These are phyloP conservation scores for Mariannaea sp. DNA, from an alignment of 2,329 filamentous ascomycete genomes.

Conservation along the genomic window DNA sequence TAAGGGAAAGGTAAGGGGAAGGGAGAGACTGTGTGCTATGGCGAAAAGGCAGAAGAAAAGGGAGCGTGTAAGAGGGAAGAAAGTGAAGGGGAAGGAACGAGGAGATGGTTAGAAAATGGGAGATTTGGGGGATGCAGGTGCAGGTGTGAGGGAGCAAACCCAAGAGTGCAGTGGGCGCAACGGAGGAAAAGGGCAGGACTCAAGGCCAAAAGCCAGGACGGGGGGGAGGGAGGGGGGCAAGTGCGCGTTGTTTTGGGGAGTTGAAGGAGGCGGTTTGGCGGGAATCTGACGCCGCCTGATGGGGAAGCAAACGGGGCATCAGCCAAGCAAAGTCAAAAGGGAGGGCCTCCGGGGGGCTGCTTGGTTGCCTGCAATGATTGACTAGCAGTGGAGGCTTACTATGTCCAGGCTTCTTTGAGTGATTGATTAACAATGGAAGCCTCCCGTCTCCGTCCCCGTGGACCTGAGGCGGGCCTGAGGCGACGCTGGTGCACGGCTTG, in stretches of 20 bases:
- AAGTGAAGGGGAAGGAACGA: slow-evolving; percentile 31
- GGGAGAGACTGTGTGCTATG: slow-evolving; percentile 33
- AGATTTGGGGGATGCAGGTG: slow-evolving; percentile 19
- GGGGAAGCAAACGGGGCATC: slow-evolving; percentile 19
- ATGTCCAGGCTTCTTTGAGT: slow-evolving; percentile 32
- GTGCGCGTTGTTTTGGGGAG: slow-evolving; percentile 26
- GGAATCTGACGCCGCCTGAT: slow-evolving; percentile 36
- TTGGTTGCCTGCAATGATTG: slow-evolving; percentile 27
- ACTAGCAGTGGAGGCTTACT: too few relatives aligned
- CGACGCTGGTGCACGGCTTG: slow-evolving; percentile 24
- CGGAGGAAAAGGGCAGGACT: slow-evolving; percentile 28
- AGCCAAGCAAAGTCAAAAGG: slow-evolving; percentile 33
- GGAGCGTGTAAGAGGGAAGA: slow-evolving; percentile 37
- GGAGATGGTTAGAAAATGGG: slow-evolving; percentile 36
- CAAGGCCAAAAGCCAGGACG: background rate
- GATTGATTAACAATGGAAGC: slow-evolving; percentile 33
- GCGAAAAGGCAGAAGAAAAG: slow-evolving; percentile 29
- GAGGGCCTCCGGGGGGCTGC: background rate
- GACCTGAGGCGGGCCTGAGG: slow-evolving; percentile 37
- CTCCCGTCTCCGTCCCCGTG: slow-evolving; percentile 21
- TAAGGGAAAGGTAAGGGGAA: slow-evolving; percentile 20
- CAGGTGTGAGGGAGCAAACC: slow-evolving; percentile 13
- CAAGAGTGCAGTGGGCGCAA: slow-evolving; percentile 34
- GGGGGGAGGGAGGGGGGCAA: slow-evolving; percentile 16
- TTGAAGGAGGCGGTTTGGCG: slow-evolving; percentile 37